Percentiles rank a stretch among this genome's conserved stretches.
These are phyloP conservation scores for Berkeleyomyces basicola DNA, from an alignment of 2,329 filamentous ascomycete species.

Conservation along the genomic window DNA sequence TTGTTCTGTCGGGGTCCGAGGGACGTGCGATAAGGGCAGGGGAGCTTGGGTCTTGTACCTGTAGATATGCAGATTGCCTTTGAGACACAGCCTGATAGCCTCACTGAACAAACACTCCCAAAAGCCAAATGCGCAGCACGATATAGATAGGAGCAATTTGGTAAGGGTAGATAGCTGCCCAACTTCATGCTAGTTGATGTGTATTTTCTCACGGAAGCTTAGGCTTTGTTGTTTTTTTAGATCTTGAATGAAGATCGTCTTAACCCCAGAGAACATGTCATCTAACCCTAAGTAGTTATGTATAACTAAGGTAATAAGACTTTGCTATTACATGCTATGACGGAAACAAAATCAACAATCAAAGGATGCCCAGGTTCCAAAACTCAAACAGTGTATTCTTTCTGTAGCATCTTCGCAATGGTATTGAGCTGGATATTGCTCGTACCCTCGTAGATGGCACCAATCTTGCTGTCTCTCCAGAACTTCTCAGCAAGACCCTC, in stretches of 20 bases:
- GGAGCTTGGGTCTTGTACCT: background rate
- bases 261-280: too few species aligned
- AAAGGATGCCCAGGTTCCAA: background rate
- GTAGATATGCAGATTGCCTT: background rate
- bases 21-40: background rate
- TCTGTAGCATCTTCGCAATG: slow-evolving; percentile 45
- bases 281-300: too few species aligned
- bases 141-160: too few species aligned
- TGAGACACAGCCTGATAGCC: background rate
- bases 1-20: background rate
- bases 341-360: background rate
- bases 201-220: too few species aligned
- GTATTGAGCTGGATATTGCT: slow-evolving; percentile 59
- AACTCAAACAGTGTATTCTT: slow-evolving; percentile 36
- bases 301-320: too few species aligned
- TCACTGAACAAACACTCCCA: background rate
- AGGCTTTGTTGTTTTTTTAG: too few species aligned
- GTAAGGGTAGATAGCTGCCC: too few species aligned
- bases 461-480: slow-evolving; percentile 96
- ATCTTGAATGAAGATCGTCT: too few species aligned
- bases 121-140: too few species aligned
- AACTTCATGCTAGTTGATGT: too few species aligned
- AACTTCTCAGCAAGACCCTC: slow-evolving; percentile 97
- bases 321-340: background rate
- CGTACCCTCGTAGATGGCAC: slow-evolving; percentile 89